phyloP scores from a whole-genome alignment of 192 early-diverging fungal species.

The Coemansia aciculifera region DNA sequence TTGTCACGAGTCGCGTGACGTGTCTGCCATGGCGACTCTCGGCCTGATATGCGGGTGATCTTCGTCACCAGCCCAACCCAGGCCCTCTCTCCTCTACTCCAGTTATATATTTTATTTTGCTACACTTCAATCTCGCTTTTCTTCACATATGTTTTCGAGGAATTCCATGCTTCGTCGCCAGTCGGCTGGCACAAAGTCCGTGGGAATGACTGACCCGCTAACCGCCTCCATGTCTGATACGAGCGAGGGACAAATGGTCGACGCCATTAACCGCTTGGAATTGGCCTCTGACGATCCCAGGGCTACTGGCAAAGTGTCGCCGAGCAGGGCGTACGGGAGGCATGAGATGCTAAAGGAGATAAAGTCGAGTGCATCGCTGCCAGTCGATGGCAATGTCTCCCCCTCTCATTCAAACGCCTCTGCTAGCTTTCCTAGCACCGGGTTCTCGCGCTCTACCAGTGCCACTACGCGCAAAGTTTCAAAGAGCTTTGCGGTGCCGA shows the following conservation, averaged over 20 bases:
- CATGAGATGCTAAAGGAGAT: slow-evolving; percentile 40
- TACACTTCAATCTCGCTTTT: background rate
- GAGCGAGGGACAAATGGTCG: slow-evolving; percentile 15
- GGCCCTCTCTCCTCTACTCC: background rate
- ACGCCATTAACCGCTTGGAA: slow-evolving; percentile 29
- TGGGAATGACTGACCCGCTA: slow-evolving; percentile 31
- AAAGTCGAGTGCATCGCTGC: slow-evolving; percentile 11
- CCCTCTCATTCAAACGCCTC: background rate
- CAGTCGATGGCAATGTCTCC: background rate
- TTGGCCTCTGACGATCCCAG: slow-evolving; percentile 29
- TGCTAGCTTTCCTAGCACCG: slow-evolving; percentile 41
- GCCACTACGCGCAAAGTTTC: slow-evolving; percentile 23
- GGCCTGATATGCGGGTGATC: slow-evolving; percentile 4
- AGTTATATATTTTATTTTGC: background rate
- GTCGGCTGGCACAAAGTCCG: slow-evolving; percentile 10
- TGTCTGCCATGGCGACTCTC: background rate
- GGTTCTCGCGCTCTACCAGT: slow-evolving; percentile 22
- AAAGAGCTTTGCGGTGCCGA: slow-evolving; percentile 4
- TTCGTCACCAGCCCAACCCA: background rate
- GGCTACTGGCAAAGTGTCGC: slow-evolving; percentile 5
- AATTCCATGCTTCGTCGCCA: slow-evolving; percentile 11
- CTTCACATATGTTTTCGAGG: slow-evolving; percentile 31
- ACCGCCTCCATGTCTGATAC: background rate
- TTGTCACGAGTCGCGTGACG: background rate
- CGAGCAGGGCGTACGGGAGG: slow-evolving; percentile 11